Evolutionary conservation across 441 rosid genomes (phyloP), one percentile per base, ranked within the genome.

Genomic region (Syzygium syzygioides): DNA sequence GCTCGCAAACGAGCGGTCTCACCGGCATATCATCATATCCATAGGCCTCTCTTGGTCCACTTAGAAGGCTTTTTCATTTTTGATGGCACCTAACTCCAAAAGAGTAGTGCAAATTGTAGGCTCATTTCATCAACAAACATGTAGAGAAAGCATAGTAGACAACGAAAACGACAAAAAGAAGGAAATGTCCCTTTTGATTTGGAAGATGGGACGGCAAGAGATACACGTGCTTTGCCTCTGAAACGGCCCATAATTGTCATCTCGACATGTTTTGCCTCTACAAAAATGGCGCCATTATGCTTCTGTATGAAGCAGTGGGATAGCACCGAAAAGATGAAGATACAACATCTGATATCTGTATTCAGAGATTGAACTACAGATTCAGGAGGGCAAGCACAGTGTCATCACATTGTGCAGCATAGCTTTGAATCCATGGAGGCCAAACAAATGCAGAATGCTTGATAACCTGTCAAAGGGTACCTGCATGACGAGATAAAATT

Each of bases 391-490:
- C 76, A 17, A 30, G 30, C 48, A 17, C 50, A 32, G 45, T 87
- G 68, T 57, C 85, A 88, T 87, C 93, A 96, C 85, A 96, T 86
- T 19, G 94, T 89, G 93, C 99, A 98, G 88, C 99, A 98, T 34
- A 96, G 96, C 93, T 96, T 98, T 15, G 98, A 93, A 92, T 96
- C 99, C 28, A 98, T 94, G 57, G 99, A 95, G 92, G 98, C 97
- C 93, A 96, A 94, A 91, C 99, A 95, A 85, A 96, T 96, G 93
- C 96, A 94, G 91, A 97, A 95, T 80, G 99, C 97, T 90, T 96
- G 99, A 91, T 94, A 97, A 84, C 97, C 99, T 12, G 98, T 94
- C 84, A 95, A 91, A 19, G 99, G 99, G 91, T 95, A 93, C 93
- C 99, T 97, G 97, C 92, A 91, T 26, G 71, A 86, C n/a, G n/a